Conservation (phyloP, 1,284 basidiomycete species). For the Marasmius tenuissimus region DNA sequence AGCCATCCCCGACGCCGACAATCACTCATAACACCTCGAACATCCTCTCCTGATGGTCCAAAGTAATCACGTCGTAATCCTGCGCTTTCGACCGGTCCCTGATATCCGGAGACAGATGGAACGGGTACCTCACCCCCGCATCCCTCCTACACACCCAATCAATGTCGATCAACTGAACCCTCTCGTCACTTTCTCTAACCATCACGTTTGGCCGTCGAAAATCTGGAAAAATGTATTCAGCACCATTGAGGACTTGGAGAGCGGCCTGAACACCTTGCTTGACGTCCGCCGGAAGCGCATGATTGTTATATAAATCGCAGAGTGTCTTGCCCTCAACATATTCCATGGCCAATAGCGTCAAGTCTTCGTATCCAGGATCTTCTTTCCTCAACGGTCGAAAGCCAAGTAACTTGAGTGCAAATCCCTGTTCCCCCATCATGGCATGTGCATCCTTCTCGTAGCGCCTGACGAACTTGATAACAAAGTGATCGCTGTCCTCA, state of each 20-base stretch:
- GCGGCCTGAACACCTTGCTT: not conserved
- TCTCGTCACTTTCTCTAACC: not conserved
- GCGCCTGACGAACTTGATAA: slow-evolving; percentile 15
- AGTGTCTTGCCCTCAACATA: not conserved
- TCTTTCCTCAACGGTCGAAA: not conserved
- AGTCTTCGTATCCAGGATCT: not conserved
- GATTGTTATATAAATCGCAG: not conserved
- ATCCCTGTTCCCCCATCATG: slow-evolving; percentile 3
- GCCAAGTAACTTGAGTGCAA: slow-evolving; percentile 11
- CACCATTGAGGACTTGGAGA: not conserved
- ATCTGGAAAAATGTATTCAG: slow-evolving; percentile 1
- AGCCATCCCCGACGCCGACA: too few species aligned
- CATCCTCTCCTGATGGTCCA: slow-evolving; percentile 8
- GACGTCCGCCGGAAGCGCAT: not conserved
- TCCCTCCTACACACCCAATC: slow-evolving; percentile 11
- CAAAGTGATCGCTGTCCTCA: not conserved
- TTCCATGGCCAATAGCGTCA: not conserved
- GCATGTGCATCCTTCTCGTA: slow-evolving; percentile 13
- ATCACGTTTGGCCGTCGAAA: slow-evolving; percentile 10
- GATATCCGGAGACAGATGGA: slow-evolving; percentile 3
- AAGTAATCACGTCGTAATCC: slow-evolving; percentile 7
- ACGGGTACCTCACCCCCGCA: slow-evolving; percentile 9
- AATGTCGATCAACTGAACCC: slow-evolving; percentile 13
- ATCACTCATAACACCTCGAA: not conserved
- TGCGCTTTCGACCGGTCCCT: not conserved